These are phyloP conservation scores for Clavispora carvajalis DNA, from an alignment of 805 yeast species.

Conservation along the genomic window DNA sequence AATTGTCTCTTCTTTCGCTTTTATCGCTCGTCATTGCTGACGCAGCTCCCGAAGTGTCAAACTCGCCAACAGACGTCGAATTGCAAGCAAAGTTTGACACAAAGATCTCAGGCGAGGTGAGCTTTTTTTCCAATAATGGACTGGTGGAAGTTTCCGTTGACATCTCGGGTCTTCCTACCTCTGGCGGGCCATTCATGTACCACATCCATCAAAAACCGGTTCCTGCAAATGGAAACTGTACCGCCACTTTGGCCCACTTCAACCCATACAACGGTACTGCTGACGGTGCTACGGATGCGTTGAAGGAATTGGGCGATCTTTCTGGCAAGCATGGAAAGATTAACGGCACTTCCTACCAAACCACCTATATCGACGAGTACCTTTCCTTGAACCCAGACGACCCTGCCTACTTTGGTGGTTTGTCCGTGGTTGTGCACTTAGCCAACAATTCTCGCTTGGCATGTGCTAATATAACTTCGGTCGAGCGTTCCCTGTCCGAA, in stretches of 20 bases:
- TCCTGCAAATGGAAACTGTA: conserved; percentile 28
- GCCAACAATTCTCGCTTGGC: conserved; percentile 28
- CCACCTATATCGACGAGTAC: conserved; percentile 25
- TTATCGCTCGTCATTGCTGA: conserved; percentile 11
- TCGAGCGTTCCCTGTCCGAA: background rate
- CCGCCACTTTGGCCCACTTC: conserved; percentile 32
- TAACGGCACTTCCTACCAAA: conserved; percentile 20
- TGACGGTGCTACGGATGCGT: conserved; percentile 19
- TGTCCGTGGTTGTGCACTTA: conserved; percentile 34
- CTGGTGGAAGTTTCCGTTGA: conserved; percentile 29
- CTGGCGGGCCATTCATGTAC: conserved; percentile 37
- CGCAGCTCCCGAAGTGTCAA: conserved; percentile 23
- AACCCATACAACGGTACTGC: conserved; percentile 34
- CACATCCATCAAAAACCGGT: conserved; percentile 35
- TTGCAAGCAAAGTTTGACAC: conserved; percentile 22
- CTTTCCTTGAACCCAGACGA: conserved; percentile 26
- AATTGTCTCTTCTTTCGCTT: conserved; percentile 4
- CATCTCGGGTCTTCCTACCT: conserved; percentile 26
- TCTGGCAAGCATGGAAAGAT: conserved; percentile 36
- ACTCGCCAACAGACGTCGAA: conserved; percentile 24
- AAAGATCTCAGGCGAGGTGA: conserved; percentile 25
- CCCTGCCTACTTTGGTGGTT: conserved; percentile 21
- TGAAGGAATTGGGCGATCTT: conserved; percentile 34
- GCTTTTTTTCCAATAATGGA: conserved; percentile 27
- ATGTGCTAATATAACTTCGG: conserved; percentile 33